Evolutionary conservation across 257 asterid genomes (phyloP), one percentile per base, ranked within the genome.

Genomic region (Penstemon barbatus): DNA sequence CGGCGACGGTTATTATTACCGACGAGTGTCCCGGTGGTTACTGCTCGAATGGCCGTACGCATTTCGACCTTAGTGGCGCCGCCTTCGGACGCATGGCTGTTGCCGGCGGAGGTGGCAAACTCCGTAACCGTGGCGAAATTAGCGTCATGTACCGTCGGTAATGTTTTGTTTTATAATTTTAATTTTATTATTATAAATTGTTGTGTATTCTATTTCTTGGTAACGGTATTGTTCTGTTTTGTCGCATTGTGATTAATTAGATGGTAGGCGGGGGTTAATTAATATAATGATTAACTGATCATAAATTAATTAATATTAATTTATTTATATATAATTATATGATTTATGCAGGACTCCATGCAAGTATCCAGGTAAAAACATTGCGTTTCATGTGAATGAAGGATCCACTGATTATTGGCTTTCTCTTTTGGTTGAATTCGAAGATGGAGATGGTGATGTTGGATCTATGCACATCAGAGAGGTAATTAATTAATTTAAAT

Each of bases 1-100:
- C 99, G 1, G 99, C 82, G 36, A 93, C 97, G 0, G 97, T 93
- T 15, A 90, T 93, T 41, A 85, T 93, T 6, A 93, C 97, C 46
- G 99, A 93, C 67, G 97, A 90, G 76, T 88, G 97, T 68, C 99
- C 99, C 54, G 94, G 96, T 45, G 96, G 96, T 0, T 88, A 84
- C 62, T 85, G 99, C 66, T 82, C 94, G 10, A 77, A 79, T 5
- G 92, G 82, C 5, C 78, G 82, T 39, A 67, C 82, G 45, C 99
- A 90, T 58, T 90, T 93, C 11, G 99, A 93, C 69, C 97, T 90
- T 68, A 87, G 99, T 68, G 99, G 99, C 52, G 97, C 99, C 53
- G 99, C 97, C 25, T 93, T 90, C 65, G 86, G 97, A 19, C 84
- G 96, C 11, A 85, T 93, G 96, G 99, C 99, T 0, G 73, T 90